Percentiles rank a stretch among this genome's conserved stretches.
Evolutionary conservation across 805 yeast species (phyloP).

Genomic region (Spathaspora hagerdaliae): DNA sequence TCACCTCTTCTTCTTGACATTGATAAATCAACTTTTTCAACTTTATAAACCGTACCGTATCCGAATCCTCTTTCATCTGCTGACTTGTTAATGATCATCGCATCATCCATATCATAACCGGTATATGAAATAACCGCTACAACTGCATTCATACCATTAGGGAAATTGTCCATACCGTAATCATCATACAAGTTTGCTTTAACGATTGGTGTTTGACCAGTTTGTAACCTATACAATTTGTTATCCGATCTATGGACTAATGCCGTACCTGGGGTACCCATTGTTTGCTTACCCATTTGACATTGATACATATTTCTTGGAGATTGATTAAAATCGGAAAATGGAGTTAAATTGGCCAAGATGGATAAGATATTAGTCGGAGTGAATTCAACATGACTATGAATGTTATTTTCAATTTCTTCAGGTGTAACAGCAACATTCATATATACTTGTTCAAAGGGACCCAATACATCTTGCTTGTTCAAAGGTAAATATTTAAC

Average conservation of each 20-base stretch:
- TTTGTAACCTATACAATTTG: slow-evolving; percentile 86
- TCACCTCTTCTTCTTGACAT: slow-evolving; percentile 83
- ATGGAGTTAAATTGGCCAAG: slow-evolving; percentile 95
- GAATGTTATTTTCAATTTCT: slow-evolving; percentile 77
- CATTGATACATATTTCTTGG: slow-evolving; percentile 99
- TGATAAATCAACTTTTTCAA: slow-evolving; percentile 83
- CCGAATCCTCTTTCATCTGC: slow-evolving; percentile 98
- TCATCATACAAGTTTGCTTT: slow-evolving; percentile 91
- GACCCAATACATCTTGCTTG: slow-evolving; percentile 86
- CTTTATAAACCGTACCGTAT: slow-evolving; percentile 94
- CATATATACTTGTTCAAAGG: slow-evolving; percentile 97
- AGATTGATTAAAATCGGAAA: slow-evolving; percentile 97
- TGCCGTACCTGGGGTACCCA: slow-evolving; percentile 99
- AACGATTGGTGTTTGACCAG: slow-evolving; percentile 97
- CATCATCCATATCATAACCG: slow-evolving; percentile 99
- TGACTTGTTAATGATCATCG: slow-evolving; percentile 95
- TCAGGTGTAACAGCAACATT: slow-evolving; percentile 91
- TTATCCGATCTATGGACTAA: slow-evolving; percentile 89
- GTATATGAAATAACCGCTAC: slow-evolving; percentile 98
- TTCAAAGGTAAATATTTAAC: slow-evolving; percentile 85
- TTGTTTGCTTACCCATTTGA: slow-evolving; percentile 99
- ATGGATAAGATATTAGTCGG: slow-evolving; percentile 95
- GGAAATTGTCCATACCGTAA: slow-evolving; percentile 97
- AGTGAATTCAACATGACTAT: slow-evolving; percentile 89
- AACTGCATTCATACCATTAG: slow-evolving; percentile 97